Conservation (phyloP, 805 yeast species). For the Cyberlindnera maritima region DNA sequence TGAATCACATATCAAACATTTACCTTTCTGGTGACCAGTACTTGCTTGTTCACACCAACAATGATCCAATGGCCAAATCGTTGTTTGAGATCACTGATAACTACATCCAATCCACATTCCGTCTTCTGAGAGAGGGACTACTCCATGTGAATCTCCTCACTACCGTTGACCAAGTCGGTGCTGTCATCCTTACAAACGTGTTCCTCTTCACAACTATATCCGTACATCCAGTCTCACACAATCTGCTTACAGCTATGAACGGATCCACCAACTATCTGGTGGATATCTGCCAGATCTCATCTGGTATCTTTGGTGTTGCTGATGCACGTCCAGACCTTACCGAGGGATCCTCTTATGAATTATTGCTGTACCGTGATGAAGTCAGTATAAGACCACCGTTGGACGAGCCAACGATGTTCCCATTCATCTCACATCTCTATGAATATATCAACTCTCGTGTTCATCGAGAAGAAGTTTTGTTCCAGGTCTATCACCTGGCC, state of each 20-base stretch:
- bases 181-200: slow-evolving; percentile 18
- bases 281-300: slow-evolving; percentile 19
- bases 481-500: slow-evolving; percentile 9
- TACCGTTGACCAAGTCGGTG: slow-evolving; percentile 12
- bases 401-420: slow-evolving; percentile 8
- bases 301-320: slow-evolving; percentile 11
- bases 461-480: background rate
- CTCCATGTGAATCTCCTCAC: background rate
- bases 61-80: slow-evolving; percentile 9
- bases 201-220: slow-evolving; percentile 21
- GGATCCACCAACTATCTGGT: slow-evolving; percentile 11
- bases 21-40: slow-evolving; percentile 18
- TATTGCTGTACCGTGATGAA: slow-evolving; percentile 16
- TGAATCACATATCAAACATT: slow-evolving; percentile 14
- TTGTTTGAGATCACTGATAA: slow-evolving; percentile 15
- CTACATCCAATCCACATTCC: slow-evolving; percentile 16
- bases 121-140: slow-evolving; percentile 4
- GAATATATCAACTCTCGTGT: slow-evolving; percentile 11
- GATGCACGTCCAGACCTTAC: slow-evolving; percentile 4
- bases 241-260: slow-evolving; percentile 10
- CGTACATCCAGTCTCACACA: slow-evolving; percentile 21
- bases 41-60: slow-evolving; percentile 9
- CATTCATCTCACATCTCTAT: slow-evolving; percentile 17
- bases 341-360: slow-evolving; percentile 13
- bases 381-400: slow-evolving; percentile 8